A percentile compares a stretch with the other conserved stretches of the same genome.
Conservation (phyloP, 1,284 basidiomycete genomes). For the Lentinus polychrous region DNA sequence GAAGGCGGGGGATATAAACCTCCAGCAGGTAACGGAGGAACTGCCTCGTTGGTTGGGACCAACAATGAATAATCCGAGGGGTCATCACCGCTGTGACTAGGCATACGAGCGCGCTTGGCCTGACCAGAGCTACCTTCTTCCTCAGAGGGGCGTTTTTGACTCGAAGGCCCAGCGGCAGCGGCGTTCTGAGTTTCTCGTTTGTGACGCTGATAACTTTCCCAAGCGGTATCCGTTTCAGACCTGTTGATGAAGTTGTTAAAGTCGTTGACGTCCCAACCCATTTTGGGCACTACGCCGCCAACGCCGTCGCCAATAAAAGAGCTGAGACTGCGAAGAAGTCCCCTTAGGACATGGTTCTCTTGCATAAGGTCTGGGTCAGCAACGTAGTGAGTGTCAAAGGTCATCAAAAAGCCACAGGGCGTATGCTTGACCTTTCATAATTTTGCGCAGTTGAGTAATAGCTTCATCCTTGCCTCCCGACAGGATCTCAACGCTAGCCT, state of each 20-base stretch:
- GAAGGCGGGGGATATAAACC: constrained; percentile 23
- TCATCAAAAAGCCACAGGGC: constrained; percentile 2
- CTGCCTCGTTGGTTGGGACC: constrained; percentile 38
- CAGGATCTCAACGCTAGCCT: constrained; percentile 84
- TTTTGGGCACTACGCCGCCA: constrained; percentile 67
- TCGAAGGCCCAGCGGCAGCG: constrained; percentile 15
- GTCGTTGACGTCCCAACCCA: constrained; percentile 71
- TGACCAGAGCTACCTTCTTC: constrained; percentile 36
- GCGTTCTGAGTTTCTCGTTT: constrained; percentile 32
- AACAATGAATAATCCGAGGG: constrained; percentile 45
- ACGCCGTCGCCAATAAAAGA: constrained; percentile 82
- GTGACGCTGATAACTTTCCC: constrained; percentile 76
- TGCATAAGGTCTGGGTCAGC: constrained; percentile 66
- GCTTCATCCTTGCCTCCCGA: constrained; percentile 88
- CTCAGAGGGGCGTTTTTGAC: constrained; percentile 39
- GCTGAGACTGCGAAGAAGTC: constrained; percentile 67
- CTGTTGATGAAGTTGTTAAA: constrained; percentile 78
- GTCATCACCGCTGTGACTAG: constrained; percentile 36
- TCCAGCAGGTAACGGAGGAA: constrained; percentile 31
- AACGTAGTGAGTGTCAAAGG: constrained; percentile 12
- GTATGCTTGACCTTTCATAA: constrained; percentile 57
- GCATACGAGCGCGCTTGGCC: constrained; percentile 45
- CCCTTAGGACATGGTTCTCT: constrained; percentile 81
- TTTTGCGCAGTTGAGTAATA: constrained; percentile 71
- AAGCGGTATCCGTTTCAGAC: constrained; percentile 86